phyloP scores from a whole-genome alignment of 306 rosid species.

The Citrullus amarus region DNA sequence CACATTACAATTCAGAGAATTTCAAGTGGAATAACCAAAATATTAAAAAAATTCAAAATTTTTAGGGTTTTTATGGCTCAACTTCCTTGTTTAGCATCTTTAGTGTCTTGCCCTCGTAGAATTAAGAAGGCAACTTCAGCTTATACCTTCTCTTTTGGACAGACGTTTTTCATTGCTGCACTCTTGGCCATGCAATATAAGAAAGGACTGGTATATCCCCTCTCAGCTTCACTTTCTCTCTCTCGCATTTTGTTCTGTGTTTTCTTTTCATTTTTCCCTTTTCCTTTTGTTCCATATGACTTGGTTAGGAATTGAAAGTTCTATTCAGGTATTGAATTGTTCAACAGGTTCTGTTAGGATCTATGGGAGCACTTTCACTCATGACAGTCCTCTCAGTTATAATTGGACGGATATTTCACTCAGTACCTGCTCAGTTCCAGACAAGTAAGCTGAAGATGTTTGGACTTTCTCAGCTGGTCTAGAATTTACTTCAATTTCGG shows the following conservation, averaged over 20 bases:
- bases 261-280: neutral
- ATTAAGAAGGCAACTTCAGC: neutral
- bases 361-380: conserved; percentile 83
- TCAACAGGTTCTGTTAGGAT: conserved; percentile 78
- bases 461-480: conserved; percentile 7
- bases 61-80: neutral
- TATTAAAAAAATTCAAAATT: neutral
- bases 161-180: conserved; percentile 99
- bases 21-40: neutral
- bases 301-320: conserved; percentile 14
- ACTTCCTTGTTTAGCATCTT: neutral
- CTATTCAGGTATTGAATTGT: conserved; percentile 13
- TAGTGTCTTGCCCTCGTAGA: neutral
- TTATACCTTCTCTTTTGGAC: conserved; percentile 20
- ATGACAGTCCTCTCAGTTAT: conserved; percentile 79
- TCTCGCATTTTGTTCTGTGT: neutral
- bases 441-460: conserved; percentile 59
- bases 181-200: conserved; percentile 95
- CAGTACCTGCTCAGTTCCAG: conserved; percentile 96
- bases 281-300: neutral
- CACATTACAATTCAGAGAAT: conserved; percentile 8
- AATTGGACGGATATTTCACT: conserved; percentile 75
- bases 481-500: neutral
- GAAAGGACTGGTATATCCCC: conserved; percentile 64
- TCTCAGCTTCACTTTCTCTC: neutral